These are phyloP conservation scores for Metarhizium rileyi DNA, from an alignment of 2,329 filamentous ascomycete genomes.

Conservation along the genomic window DNA sequence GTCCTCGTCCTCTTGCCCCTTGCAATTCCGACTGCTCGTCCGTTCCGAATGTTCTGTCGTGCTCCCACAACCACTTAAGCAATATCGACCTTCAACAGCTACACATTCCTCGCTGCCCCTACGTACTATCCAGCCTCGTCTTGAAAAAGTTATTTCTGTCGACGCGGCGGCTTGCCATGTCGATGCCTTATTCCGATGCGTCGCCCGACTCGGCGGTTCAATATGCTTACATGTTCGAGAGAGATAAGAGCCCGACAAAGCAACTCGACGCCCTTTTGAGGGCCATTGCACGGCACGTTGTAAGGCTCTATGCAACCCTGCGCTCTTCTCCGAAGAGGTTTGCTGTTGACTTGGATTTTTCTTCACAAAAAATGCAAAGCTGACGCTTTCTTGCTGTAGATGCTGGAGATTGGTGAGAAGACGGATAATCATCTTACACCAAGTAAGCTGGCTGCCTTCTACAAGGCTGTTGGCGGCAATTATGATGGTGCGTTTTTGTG, in stretches of 20 bases:
- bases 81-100: not conserved
- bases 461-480: slow-evolving; percentile 63
- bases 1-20: not conserved
- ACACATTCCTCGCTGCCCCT: not conserved
- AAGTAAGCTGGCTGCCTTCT: slow-evolving; percentile 65
- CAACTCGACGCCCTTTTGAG: slow-evolving; percentile 58
- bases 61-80: slow-evolving; percentile 2
- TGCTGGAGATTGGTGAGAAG: slow-evolving; percentile 47
- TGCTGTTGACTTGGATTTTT: not conserved
- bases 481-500: slow-evolving; percentile 56
- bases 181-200: slow-evolving; percentile 14
- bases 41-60: not conserved
- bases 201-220: slow-evolving; percentile 18
- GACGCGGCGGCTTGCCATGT: slow-evolving; percentile 9
- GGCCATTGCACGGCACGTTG: slow-evolving; percentile 60
- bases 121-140: not conserved
- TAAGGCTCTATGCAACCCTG: slow-evolving; percentile 32
- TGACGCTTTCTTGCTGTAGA: slow-evolving; percentile 28
- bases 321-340: not conserved
- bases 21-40: not conserved
- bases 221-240: slow-evolving; percentile 60
- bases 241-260: slow-evolving; percentile 57
- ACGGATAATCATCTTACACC: slow-evolving; percentile 47
- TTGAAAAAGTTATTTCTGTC: slow-evolving; percentile 1
- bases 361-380: slow-evolving; percentile 2